Base-by-base conservation (phyloP, 306 rosid genomes). In the Citrullus colocynthis region DNA sequence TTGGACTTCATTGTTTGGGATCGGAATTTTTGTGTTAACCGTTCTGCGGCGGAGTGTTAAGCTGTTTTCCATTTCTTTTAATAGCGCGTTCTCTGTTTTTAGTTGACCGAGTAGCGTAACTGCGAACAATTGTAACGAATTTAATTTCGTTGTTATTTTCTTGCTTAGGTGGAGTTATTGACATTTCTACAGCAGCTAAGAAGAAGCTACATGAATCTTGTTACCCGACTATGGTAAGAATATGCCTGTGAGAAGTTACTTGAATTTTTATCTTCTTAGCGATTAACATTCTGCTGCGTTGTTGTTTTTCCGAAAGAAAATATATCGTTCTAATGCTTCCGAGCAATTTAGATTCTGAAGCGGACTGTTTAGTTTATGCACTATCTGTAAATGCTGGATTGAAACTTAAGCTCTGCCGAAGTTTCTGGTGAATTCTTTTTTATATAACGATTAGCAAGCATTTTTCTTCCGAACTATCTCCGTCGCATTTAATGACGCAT, bases 81-180 rank as follows among this genome's bases (percentile, higher is more conserved):
- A 24, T 56, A 28, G 55, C 42, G 28, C 44, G 11, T 36, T 66
- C 28, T 71, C 20, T 18, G 42, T 59, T 70, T 20, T 37, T 80
- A 24, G 58, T 34, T 59, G 64, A 56, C 32, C 36, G 30, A 24
- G 48, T 16, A 14, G 60, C 6, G 16, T 57, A 34, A 55, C 32
- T 37, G 28, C n/a, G 54, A 13, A 21, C 18, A 21, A 24, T 74
- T 79, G 58, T 24, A 32, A 61, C 34, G 56, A 30, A 36, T 32
- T 42, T 32, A 18, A 39, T 66, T 39, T 28, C 64, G 49, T 61
- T 44, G 56, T 61, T 57, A 67, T 52, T 8, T 41, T 77, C 75
- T 42, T 80, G 62, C 28, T 65, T 59, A 88, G 91, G 89, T 77
- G 81, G 81, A 72, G 91, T 77, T 60, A 78, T 88, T 80, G 88